These are phyloP conservation scores for Anisodus tanguticus DNA, from an alignment of 257 asterid species.

Conservation along the genomic window DNA sequence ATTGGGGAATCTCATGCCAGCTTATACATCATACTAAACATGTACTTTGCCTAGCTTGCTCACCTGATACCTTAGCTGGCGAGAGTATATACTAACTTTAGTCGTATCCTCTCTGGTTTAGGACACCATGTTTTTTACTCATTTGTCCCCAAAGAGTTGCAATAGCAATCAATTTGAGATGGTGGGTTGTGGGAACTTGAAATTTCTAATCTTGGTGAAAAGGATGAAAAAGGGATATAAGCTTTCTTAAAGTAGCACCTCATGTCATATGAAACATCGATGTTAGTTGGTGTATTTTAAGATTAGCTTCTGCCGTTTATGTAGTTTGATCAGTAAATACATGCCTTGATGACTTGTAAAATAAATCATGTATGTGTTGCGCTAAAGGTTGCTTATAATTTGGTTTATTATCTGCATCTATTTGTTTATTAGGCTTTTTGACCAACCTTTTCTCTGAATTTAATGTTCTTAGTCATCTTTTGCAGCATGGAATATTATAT, in stretches of 20 bases:
- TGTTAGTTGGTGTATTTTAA: neutral
- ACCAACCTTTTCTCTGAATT: neutral
- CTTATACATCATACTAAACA: neutral
- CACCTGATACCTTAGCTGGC: neutral
- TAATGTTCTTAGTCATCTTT: neutral
- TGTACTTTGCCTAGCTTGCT: neutral
- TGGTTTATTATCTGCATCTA: neutral
- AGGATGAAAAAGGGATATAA: neutral
- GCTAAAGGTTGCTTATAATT: neutral
- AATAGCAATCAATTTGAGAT: neutral
- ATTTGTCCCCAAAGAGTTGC: neutral
- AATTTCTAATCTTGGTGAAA: conserved; percentile 17
- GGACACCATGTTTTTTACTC: neutral
- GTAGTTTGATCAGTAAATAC: conserved; percentile 13
- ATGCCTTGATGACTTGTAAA: neutral
- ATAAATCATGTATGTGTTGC: neutral
- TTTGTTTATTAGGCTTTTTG: neutral
- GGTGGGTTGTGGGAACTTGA: neutral
- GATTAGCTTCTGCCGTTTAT: neutral
- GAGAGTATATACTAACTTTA: neutral
- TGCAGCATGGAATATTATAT: conserved; percentile 90
- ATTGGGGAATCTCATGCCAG: neutral
- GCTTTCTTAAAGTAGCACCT: neutral
- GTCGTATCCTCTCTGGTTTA: neutral
- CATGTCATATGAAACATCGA: conserved; percentile 6